Evolutionary conservation across 164 flowering plant species (phyloP).

Genomic region (Brasenia schreberi): DNA sequence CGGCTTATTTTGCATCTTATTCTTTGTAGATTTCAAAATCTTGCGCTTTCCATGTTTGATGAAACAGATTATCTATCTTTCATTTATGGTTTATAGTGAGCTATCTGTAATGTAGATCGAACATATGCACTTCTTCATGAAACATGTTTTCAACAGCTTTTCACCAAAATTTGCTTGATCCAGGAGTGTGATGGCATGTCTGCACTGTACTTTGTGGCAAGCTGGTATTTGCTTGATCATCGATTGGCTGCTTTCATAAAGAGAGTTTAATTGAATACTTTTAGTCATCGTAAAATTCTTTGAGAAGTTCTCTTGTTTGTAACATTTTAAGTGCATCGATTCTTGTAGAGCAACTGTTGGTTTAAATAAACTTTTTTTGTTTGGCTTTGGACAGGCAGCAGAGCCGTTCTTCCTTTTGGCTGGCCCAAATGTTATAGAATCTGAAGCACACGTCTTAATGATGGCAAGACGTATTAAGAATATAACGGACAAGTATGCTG

Average conservation of each 20-base stretch:
- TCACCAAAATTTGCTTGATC: no score
- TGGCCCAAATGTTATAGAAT: conserved; percentile 98
- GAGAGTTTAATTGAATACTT: no score
- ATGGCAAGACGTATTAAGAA: conserved; percentile 74
- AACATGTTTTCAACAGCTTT: no score
- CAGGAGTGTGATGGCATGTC: neutral
- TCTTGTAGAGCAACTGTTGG: neutral
- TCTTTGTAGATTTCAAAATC: no score
- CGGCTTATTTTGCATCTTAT: no score
- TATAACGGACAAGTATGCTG: conserved; percentile 57
- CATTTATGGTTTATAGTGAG: no score
- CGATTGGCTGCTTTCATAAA: neutral
- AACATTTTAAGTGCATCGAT: neutral
- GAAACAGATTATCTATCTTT: no score
- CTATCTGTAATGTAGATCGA: no score
- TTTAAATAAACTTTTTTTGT: neutral
- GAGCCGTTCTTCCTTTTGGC: conserved; percentile 89
- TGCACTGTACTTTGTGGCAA: neutral
- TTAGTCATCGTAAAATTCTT: neutral
- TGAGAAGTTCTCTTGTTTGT: neutral
- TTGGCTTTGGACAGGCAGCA: conserved; percentile 31
- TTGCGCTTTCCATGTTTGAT: no score
- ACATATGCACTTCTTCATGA: no score
- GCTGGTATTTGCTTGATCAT: neutral
- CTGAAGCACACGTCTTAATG: conserved; percentile 72